Evolutionary conservation across 2,329 filamentous ascomycete species (phyloP).

Genomic region (Ascochyta viciae-villosae): DNA sequence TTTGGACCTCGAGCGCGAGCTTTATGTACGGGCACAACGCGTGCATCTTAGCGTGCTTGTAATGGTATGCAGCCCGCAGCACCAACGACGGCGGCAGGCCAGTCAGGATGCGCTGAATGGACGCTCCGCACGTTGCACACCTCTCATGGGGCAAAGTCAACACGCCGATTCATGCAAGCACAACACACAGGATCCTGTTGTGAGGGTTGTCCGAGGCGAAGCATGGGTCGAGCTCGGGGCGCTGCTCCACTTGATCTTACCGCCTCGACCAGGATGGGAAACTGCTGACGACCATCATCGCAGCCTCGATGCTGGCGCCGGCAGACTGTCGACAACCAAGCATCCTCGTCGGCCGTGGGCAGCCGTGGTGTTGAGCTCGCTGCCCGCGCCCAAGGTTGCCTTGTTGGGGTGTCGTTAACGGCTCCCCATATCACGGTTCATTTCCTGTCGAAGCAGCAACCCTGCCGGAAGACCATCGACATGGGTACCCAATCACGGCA

Average conservation of each 20-base stretch:
- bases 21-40: constrained; percentile 42
- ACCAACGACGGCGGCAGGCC: constrained; percentile 17
- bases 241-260: constrained; percentile 19
- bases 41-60: constrained; percentile 20
- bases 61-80: constrained; percentile 27
- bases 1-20: constrained; percentile 14
- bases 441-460: constrained; percentile 4
- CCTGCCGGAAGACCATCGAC: constrained; percentile 2
- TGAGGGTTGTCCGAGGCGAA: constrained; percentile 14
- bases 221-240: constrained; percentile 14
- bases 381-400: not conserved
- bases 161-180: constrained; percentile 19
- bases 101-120: constrained; percentile 15
- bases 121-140: constrained; percentile 19
- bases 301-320: constrained; percentile 3
- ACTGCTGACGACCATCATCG: not conserved
- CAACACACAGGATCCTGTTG: constrained; percentile 15
- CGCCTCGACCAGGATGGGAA: constrained; percentile 8
- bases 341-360: constrained; percentile 13
- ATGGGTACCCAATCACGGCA: constrained; percentile 26
- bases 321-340: constrained; percentile 3
- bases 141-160: constrained; percentile 18
- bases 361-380: constrained; percentile 1
- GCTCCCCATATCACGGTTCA: not conserved
- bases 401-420: not conserved